Base-by-base conservation (phyloP, 768 basidiomycete species). In the Kwoniella botswanensis region DNA sequence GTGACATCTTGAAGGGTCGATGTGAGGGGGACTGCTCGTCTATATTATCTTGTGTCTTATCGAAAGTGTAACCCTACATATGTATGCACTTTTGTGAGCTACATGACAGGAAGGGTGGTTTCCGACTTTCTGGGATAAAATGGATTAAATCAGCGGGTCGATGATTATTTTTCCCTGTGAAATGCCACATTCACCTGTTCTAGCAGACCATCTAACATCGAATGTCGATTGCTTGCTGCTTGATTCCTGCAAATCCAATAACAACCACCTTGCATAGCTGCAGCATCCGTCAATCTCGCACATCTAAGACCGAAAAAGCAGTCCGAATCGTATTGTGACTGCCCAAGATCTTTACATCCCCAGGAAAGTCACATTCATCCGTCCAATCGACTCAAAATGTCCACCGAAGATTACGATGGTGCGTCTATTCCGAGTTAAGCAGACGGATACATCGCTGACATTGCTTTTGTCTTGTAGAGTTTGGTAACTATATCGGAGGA, bases 401-500 rank as follows among this genome's bases (percentile, higher is more conserved):
- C 82, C 35, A 83, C 80, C 57, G 82, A 83, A 74, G 82, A 83
- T 67, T 83, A 83, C 65, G 82, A 83, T 72, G 82, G 82, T 83
- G n/a, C 66, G 80, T 63, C 42, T 10, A 7, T 66, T 18, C 35
- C 55, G 15, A 17, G 15, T 22, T 55, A 54, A 3, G 21, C 35
- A 17, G 29, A 18, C 22, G 21, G 15, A 41, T 15, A 17, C 26
- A 42, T 21, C 52, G 53, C 58, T 71, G 65, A 70, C 26, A 66
- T 52, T 15, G 15, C 7, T 43, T 26, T n/a, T 12, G 3, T n/a
- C 15, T 4, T 35, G 17, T 63, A 82, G 82, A 98, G 85, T 96
- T 96, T 81, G 95, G 94, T 75, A 98, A 97, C 87, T 97, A 98
- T 85, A 95, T 98, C 82, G 95, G 94, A 71, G 93, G 90, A 26